Conservation (phyloP, 805 yeast genomes). For the Lipomyces sp. region DNA sequence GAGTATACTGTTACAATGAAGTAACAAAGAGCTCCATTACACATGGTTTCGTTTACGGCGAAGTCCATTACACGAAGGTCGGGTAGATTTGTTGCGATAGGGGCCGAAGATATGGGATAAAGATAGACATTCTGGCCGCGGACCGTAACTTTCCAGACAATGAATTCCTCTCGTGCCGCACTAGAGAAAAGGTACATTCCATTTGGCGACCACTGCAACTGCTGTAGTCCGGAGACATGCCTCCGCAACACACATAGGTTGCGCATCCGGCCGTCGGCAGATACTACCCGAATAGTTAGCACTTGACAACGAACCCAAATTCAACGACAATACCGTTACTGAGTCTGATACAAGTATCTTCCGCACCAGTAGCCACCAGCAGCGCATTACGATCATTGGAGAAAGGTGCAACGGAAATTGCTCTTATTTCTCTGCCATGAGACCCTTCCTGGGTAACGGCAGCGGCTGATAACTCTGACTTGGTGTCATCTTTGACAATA, state of each 20-base stretch:
- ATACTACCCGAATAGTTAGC: constrained; percentile 22
- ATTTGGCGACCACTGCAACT: constrained; percentile 55
- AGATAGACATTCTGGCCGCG: constrained; percentile 52
- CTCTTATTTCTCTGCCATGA: constrained; percentile 92
- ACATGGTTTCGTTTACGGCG: constrained; percentile 48
- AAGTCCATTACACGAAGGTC: constrained; percentile 93
- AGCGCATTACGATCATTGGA: constrained; percentile 42
- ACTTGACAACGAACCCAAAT: constrained; percentile 40
- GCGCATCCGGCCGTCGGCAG: constrained; percentile 51
- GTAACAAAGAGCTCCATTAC: constrained; percentile 42
- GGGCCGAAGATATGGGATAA: constrained; percentile 56
- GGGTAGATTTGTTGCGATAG: constrained; percentile 63
- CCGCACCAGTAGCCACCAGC: constrained; percentile 77
- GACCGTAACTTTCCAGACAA: constrained; percentile 69
- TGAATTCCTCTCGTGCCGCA: constrained; percentile 80
- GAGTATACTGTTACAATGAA: constrained; percentile 77
- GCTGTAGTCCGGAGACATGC: constrained; percentile 90
- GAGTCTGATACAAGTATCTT: constrained; percentile 80
- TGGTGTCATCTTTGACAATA: constrained; percentile 40
- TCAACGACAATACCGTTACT: constrained; percentile 37
- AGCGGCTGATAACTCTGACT: constrained; percentile 41
- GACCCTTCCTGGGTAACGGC: constrained; percentile 61
- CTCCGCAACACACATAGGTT: constrained; percentile 68
- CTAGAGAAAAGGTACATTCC: constrained; percentile 55
- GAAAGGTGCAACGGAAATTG: constrained; percentile 59